Conservation (phyloP, 768 basidiomycete genomes). For the Russula vinacea region DNA sequence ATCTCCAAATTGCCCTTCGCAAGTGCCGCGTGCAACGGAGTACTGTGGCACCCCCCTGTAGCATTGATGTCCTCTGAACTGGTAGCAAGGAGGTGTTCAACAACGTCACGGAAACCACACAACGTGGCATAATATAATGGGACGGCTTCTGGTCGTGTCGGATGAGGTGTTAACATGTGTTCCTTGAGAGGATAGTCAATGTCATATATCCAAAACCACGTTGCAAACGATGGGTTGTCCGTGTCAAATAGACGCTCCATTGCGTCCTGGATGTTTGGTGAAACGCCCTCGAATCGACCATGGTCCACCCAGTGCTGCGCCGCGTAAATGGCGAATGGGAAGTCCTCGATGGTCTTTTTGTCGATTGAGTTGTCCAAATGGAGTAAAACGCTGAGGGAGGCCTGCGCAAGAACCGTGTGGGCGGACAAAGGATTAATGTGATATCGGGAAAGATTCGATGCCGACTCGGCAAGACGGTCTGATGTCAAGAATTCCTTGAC, state of each 20-base stretch:
- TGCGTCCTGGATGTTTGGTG: background rate
- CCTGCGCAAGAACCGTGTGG: background rate
- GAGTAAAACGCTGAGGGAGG: background rate
- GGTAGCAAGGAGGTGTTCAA: background rate
- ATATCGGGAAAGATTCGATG: background rate
- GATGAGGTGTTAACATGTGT: background rate
- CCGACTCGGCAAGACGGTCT: background rate
- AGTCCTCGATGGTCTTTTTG: background rate
- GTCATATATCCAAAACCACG: background rate
- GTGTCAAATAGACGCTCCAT: background rate
- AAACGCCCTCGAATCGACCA: background rate
- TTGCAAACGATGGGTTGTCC: background rate
- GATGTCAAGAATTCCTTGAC: conserved; percentile 19
- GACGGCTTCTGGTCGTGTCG: background rate
- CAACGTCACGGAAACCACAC: background rate
- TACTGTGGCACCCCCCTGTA: background rate
- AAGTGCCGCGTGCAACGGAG: background rate
- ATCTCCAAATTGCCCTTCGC: background rate
- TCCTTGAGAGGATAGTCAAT: background rate
- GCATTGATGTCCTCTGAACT: background rate
- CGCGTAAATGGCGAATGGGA: background rate
- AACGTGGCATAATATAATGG: background rate
- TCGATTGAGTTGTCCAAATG: background rate
- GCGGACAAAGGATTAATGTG: background rate
- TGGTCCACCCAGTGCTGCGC: conserved; percentile 1